A percentile compares a stretch with the other conserved stretches of the same genome.
phyloP scores from a whole-genome alignment of 345 rosid species.

The Euphorbia peplus region DNA sequence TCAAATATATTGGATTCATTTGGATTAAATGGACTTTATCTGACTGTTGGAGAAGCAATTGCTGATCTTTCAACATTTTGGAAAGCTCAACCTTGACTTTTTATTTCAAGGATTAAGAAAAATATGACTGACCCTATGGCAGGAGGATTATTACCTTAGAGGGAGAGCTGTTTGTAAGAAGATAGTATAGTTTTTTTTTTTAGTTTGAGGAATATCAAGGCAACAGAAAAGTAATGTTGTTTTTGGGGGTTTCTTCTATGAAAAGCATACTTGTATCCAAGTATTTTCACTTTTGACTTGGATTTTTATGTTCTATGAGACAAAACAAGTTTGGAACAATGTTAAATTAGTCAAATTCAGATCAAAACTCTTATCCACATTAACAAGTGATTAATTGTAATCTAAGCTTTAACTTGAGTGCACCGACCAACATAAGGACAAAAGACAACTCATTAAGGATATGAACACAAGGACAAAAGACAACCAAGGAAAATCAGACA shows the following conservation, averaged over 20 bases:
- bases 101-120: background rate
- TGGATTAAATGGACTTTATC: constrained; percentile 44
- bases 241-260: background rate
- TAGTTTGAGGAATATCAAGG: constrained; percentile 5
- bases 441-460: no score
- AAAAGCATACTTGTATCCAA: background rate
- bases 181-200: no score
- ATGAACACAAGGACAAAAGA: no score
- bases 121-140: background rate
- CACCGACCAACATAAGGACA: no score
- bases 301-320: background rate
- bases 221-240: background rate
- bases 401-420: no score
- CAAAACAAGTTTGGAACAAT: no score
- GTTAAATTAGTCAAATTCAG: no score
- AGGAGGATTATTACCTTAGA: background rate
- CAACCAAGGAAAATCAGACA: no score
- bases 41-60: constrained; percentile 58
- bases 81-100: constrained; percentile 47
- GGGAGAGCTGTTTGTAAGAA: constrained; percentile 12
- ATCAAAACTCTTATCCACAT: no score
- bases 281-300: background rate
- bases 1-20: constrained; percentile 40
- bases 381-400: no score
- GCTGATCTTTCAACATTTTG: constrained; percentile 43